These are phyloP conservation scores for Cystobasidium pallidum DNA, from an alignment of 1,284 basidiomycete species.

Conservation along the genomic window DNA sequence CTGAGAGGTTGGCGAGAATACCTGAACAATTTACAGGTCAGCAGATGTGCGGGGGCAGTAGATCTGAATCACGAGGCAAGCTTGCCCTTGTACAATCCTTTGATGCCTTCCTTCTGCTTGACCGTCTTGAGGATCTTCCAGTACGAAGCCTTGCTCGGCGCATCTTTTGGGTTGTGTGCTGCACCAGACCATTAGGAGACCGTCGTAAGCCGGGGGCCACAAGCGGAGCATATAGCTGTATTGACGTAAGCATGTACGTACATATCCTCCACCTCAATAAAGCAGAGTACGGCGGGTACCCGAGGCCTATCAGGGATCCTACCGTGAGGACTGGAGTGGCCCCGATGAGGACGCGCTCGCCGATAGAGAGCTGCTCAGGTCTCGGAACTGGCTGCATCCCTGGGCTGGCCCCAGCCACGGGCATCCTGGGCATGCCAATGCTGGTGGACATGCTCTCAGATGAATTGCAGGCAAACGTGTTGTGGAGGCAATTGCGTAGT, in stretches of 20 bases:
- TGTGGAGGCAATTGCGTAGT: too few species aligned
- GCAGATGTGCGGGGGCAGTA: not conserved
- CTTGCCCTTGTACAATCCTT: constrained; percentile 38
- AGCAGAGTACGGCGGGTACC: constrained; percentile 36
- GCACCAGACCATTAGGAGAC: not conserved
- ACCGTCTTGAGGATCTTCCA: constrained; percentile 40
- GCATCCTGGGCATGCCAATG: constrained; percentile 7
- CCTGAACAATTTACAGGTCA: constrained; percentile 2
- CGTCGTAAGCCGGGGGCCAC: not conserved
- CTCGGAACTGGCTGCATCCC: constrained; percentile 9
- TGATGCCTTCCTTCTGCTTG: constrained; percentile 40
- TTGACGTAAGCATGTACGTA: not conserved
- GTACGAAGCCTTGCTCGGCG: constrained; percentile 21
- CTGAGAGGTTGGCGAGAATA: constrained; percentile 25
- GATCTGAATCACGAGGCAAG: too few species aligned
- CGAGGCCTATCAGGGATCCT: constrained; percentile 33
- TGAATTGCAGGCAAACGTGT: not conserved
- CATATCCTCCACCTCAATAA: constrained; percentile 30
- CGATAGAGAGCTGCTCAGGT: constrained; percentile 26
- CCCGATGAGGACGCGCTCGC: constrained; percentile 30
- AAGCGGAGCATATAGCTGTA: too few species aligned
- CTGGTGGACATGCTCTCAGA: not conserved
- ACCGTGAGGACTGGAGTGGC: constrained; percentile 41
- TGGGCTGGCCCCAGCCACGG: not conserved
- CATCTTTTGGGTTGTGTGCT: constrained; percentile 34